phyloP scores from a whole-genome alignment of 2,329 filamentous ascomycete genomes.

The Nigrograna mackinnonii region DNA sequence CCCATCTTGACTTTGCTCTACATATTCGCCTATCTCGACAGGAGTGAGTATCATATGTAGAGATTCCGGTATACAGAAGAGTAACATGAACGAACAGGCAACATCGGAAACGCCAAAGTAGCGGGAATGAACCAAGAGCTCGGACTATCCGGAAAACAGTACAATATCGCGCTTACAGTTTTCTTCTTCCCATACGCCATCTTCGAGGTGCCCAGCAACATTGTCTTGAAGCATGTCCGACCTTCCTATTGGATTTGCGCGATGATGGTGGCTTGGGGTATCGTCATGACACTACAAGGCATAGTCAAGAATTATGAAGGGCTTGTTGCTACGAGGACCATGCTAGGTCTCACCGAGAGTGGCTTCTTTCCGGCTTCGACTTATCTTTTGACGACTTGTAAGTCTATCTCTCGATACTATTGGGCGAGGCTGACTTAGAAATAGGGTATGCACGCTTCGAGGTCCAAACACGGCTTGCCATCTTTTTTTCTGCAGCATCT shows the following conservation, averaged over 20 bases:
- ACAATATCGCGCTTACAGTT: conserved; percentile 3
- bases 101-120: conserved; percentile 17
- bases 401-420: no score
- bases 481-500: conserved; percentile 32
- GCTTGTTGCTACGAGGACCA: conserved; percentile 52
- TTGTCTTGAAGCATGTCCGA: conserved; percentile 40
- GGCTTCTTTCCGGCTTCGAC: conserved; percentile 67
- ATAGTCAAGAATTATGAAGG: conserved; percentile 63
- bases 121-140: conserved; percentile 21
- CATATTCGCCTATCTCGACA: no score
- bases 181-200: conserved; percentile 60
- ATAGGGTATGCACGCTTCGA: no score
- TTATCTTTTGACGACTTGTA: no score
- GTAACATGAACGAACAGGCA: conserved; percentile 23
- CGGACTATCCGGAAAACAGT: conserved; percentile 17
- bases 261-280: conserved; percentile 76
- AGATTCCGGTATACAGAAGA: no score
- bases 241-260: conserved; percentile 34
- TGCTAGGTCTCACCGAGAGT: conserved; percentile 71
- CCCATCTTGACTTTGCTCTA: no score
- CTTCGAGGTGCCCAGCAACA: conserved; percentile 65
- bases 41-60: no score
- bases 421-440: no score
- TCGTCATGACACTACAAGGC: conserved; percentile 68
- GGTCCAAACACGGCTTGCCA: no score